These are phyloP conservation scores for Pelargonium nanum DNA, from an alignment of 345 rosid species.

Conservation along the genomic window DNA sequence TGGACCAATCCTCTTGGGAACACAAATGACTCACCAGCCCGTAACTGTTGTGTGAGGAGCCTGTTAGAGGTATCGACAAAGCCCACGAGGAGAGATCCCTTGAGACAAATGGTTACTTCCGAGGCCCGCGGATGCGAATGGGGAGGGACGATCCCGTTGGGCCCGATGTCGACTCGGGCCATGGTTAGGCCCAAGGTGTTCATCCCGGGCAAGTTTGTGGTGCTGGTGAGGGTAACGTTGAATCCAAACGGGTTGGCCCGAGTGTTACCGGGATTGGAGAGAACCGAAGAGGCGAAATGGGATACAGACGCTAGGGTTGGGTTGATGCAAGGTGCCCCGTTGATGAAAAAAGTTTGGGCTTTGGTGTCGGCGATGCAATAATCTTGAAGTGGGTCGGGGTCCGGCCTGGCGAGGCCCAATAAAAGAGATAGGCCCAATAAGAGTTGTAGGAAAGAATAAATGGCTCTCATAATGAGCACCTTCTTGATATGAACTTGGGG, in stretches of 20 bases:
- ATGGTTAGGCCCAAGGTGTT: slow-evolving; percentile 71
- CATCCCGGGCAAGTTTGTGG: slow-evolving; percentile 46
- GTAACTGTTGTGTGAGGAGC: slow-evolving; percentile 39
- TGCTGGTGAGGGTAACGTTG: slow-evolving; percentile 44
- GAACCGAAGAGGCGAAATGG: slow-evolving; percentile 51
- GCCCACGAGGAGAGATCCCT: slow-evolving; percentile 48
- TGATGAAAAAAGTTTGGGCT: slow-evolving; percentile 18
- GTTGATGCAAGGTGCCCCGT: slow-evolving; percentile 50
- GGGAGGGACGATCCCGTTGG: slow-evolving; percentile 37
- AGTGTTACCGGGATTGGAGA: slow-evolving; percentile 38
- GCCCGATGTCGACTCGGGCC: slow-evolving; percentile 43
- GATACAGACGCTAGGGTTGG: slow-evolving; percentile 27
- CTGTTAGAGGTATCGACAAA: slow-evolving; percentile 46
- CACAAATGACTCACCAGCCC: slow-evolving; percentile 55
- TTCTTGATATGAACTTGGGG: no score
- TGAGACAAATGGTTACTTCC: slow-evolving; percentile 50
- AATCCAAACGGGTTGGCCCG: slow-evolving; percentile 33
- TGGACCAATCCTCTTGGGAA: slow-evolving; percentile 62
- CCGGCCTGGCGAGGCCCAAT: slow-evolving; percentile 30
- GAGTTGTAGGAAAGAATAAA: slow-evolving; percentile 7
- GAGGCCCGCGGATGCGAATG: slow-evolving; percentile 78
- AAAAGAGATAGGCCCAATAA: slow-evolving; percentile 22
- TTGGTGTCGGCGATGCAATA: slow-evolving; percentile 50
- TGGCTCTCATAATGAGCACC: slow-evolving; percentile 11
- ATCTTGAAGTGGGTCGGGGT: slow-evolving; percentile 69